Evolutionary conservation across 768 basidiomycete species (phyloP).

Genomic region (Termitomyces sp.): DNA sequence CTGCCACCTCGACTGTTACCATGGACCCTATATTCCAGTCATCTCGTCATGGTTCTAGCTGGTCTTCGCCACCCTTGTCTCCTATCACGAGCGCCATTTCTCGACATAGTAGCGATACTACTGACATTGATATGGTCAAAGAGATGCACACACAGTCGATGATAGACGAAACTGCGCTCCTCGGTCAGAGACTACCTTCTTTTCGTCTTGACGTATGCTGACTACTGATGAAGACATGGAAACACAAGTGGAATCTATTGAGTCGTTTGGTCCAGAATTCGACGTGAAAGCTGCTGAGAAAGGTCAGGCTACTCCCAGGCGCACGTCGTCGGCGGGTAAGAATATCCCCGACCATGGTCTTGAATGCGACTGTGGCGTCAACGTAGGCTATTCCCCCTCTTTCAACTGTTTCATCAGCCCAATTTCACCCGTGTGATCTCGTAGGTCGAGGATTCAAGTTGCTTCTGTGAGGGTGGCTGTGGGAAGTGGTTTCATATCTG

Average conservation of each 20-base stretch:
- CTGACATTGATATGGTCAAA: constrained; percentile 36
- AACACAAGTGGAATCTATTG: constrained; percentile 36
- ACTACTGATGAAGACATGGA: constrained; percentile 29
- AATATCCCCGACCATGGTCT: constrained; percentile 33
- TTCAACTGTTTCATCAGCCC: neutral
- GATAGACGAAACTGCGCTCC: constrained; percentile 39
- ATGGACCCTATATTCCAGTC: constrained; percentile 5
- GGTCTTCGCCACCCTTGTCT: constrained; percentile 8
- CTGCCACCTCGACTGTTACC: constrained; percentile 1
- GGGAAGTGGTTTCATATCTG: constrained; percentile 72
- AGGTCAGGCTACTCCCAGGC: constrained; percentile 12
- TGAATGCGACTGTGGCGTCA: constrained; percentile 68
- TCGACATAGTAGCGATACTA: constrained; percentile 20
- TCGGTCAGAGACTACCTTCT: constrained; percentile 27
- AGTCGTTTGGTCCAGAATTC: constrained; percentile 25
- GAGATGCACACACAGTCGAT: constrained; percentile 19
- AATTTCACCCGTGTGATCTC: neutral
- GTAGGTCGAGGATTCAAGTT: constrained; percentile 51
- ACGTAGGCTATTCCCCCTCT: constrained; percentile 36
- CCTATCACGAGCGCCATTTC: constrained; percentile 9
- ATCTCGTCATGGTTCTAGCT: neutral
- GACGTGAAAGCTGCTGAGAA: constrained; percentile 8
- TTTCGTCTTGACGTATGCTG: neutral
- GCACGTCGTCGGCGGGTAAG: neutral
- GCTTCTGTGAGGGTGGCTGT: constrained; percentile 72